Evolutionary conservation across 2,329 filamentous ascomycete genomes (phyloP).

Genomic region (Colletotrichum salicis): DNA sequence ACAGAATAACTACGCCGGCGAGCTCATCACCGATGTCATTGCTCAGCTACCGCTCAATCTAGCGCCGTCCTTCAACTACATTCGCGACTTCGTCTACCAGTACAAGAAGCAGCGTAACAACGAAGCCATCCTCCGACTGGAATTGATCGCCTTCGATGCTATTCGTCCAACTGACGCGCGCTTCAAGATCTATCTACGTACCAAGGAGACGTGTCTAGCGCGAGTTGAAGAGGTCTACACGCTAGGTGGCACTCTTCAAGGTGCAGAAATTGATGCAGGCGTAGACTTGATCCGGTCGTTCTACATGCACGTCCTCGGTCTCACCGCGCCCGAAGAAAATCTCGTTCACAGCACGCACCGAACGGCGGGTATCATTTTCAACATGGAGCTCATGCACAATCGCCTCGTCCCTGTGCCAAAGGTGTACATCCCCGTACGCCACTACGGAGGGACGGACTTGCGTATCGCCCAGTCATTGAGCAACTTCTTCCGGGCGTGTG

Average conservation of each 20-base stretch:
- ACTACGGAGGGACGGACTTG: slow-evolving; percentile 42
- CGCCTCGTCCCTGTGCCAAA: slow-evolving; percentile 41
- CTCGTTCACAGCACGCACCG: slow-evolving; percentile 41
- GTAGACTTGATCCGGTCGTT: slow-evolving; percentile 35
- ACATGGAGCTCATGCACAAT: slow-evolving; percentile 43
- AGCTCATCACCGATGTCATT: slow-evolving; percentile 22
- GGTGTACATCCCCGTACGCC: slow-evolving; percentile 48
- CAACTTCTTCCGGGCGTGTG: slow-evolving; percentile 24
- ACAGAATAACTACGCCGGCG: slow-evolving; percentile 14
- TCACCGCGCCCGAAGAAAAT: slow-evolving; percentile 29
- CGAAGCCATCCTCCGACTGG: slow-evolving; percentile 16
- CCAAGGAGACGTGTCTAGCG: slow-evolving; percentile 42
- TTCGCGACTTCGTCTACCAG: slow-evolving; percentile 15
- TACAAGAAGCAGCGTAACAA: slow-evolving; percentile 21
- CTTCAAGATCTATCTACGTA: slow-evolving; percentile 50
- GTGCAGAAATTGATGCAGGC: slow-evolving; percentile 27
- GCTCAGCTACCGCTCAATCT: slow-evolving; percentile 21
- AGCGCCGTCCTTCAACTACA: slow-evolving; percentile 36
- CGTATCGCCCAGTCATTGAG: slow-evolving; percentile 24
- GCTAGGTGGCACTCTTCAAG: slow-evolving; percentile 37
- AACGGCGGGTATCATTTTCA: slow-evolving; percentile 48
- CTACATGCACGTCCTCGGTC: slow-evolving; percentile 37
- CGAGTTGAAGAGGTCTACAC: slow-evolving; percentile 42
- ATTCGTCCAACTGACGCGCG: slow-evolving; percentile 42
- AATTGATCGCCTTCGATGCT: slow-evolving; percentile 48